Conservation (phyloP, 371 early-diverging fungal genomes). For the Homolaphlyctis polyrhiza region DNA sequence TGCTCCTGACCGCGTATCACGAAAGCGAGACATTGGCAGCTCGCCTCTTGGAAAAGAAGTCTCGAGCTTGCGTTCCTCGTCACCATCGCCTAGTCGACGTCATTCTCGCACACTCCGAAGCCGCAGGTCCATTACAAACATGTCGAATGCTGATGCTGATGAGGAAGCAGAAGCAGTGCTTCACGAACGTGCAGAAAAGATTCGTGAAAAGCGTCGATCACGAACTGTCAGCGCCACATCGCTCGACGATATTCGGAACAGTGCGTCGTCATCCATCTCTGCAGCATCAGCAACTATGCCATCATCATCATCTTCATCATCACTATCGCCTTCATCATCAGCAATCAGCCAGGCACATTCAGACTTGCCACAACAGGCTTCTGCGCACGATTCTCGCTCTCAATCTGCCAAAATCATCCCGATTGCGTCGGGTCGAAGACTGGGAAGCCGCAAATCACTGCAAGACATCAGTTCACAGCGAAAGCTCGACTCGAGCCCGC, state of each 20-base stretch:
- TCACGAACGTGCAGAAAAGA: constrained; percentile 36
- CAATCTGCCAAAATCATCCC: background rate
- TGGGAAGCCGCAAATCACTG: background rate
- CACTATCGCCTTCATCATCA: no score
- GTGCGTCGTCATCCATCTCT: no score
- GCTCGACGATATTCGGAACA: no score
- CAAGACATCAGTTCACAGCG: background rate
- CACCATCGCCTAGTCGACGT: constrained; percentile 9
- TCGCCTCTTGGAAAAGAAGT: background rate
- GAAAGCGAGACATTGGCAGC: no score
- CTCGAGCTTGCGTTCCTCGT: background rate
- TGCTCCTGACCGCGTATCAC: no score
- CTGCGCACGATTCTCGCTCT: no score
- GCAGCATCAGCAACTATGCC: no score
- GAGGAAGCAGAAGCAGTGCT: constrained; percentile 26
- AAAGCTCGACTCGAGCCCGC: no score
- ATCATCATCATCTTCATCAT: no score
- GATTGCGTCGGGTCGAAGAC: background rate
- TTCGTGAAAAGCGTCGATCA: constrained; percentile 36
- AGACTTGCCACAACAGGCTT: no score
- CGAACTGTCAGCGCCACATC: constrained; percentile 11
- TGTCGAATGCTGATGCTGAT: constrained; percentile 14
- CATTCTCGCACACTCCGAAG: constrained; percentile 18
- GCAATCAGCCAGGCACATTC: no score
- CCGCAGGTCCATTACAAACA: constrained; percentile 14